Evolutionary conservation across 179 eudicot species (phyloP).

Genomic region (Corrigiola litoralis): DNA sequence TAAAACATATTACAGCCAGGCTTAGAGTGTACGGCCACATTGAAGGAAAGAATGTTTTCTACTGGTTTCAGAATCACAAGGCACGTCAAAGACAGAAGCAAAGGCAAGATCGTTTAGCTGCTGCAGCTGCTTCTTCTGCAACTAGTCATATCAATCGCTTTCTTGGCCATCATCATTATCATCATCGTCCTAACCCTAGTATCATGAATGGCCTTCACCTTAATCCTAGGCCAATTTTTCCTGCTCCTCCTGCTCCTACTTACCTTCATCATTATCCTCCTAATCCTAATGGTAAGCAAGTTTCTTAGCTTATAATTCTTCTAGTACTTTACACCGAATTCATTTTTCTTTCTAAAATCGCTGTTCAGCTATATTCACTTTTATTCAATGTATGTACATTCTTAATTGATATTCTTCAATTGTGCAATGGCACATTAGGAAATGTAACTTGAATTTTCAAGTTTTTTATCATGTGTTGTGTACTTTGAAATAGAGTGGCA

Average conservation of each 20-base stretch:
- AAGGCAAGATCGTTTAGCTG: constrained; percentile 48
- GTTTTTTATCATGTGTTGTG: too few species aligned
- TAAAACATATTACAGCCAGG: constrained; percentile 58
- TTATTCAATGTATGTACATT: too few species aligned
- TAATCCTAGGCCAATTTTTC: background rate
- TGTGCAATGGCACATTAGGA: too few species aligned
- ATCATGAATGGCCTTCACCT: background rate
- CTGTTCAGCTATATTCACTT: too few species aligned
- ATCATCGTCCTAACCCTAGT: background rate
- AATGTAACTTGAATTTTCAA: too few species aligned
- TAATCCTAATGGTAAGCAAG: constrained; percentile 25
- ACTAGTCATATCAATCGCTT: background rate
- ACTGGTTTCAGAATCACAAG: constrained; percentile 89
- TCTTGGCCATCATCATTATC: background rate
- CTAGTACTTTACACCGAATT: too few species aligned
- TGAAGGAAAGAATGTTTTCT: constrained; percentile 81
- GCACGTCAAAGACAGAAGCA: constrained; percentile 81
- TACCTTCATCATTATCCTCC: constrained; percentile 10
- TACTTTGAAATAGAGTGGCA: too few species aligned
- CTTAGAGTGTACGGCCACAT: constrained; percentile 52
- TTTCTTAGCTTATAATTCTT: background rate
- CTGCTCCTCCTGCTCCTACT: constrained; percentile 8
- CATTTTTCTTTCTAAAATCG: too few species aligned
- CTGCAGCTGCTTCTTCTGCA: constrained; percentile 17
- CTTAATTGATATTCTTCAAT: too few species aligned